A percentile compares a stretch with the other conserved stretches of the same genome.
These are phyloP conservation scores for Exobasidium rhododendri DNA, from an alignment of 1,284 basidiomycete genomes.

Conservation along the genomic window DNA sequence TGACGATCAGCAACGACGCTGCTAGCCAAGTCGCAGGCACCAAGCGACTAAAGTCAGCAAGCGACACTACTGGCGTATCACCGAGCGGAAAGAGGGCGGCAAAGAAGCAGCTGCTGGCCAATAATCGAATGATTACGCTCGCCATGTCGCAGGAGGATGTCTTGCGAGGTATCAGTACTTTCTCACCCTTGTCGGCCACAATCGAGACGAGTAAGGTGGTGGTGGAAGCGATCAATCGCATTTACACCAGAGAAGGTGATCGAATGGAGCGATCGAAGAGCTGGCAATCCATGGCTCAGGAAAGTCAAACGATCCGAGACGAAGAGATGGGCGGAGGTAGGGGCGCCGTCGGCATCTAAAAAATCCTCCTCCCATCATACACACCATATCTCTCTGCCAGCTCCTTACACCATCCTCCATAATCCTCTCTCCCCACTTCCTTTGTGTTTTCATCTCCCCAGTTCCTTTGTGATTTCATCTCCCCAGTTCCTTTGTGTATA, in stretches of 20 bases:
- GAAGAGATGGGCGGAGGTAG: slow-evolving; percentile 43
- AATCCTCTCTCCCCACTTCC: too few species aligned
- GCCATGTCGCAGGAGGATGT: slow-evolving; percentile 33
- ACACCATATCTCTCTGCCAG: too few species aligned
- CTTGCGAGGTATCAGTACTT: slow-evolving; percentile 33
- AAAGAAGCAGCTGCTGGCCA: slow-evolving; percentile 41
- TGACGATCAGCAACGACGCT: slow-evolving; percentile 24
- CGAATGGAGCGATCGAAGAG: slow-evolving; percentile 28
- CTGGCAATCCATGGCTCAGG: slow-evolving; percentile 27
- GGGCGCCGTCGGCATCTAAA: slow-evolving; percentile 12
- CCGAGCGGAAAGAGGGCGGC: slow-evolving; percentile 30
- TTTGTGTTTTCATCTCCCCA: too few species aligned
- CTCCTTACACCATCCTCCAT: too few species aligned
- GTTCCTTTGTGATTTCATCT: too few species aligned
- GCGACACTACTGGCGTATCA: slow-evolving; percentile 27
- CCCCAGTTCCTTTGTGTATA: too few species aligned
- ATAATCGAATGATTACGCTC: slow-evolving; percentile 29
- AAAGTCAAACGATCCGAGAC: slow-evolving; percentile 27
- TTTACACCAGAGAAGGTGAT: slow-evolving; percentile 33
- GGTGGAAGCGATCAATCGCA: slow-evolving; percentile 30
- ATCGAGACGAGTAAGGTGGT: slow-evolving; percentile 14
- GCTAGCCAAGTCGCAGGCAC: not conserved
- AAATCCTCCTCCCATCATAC: too few species aligned
- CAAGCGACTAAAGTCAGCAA: not conserved
- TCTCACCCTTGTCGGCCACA: not conserved